Evolutionary conservation across 371 early-diverging fungal genomes (phyloP), one percentile per base, ranked within the genome.

Genomic region (Mortierella sp.): DNA sequence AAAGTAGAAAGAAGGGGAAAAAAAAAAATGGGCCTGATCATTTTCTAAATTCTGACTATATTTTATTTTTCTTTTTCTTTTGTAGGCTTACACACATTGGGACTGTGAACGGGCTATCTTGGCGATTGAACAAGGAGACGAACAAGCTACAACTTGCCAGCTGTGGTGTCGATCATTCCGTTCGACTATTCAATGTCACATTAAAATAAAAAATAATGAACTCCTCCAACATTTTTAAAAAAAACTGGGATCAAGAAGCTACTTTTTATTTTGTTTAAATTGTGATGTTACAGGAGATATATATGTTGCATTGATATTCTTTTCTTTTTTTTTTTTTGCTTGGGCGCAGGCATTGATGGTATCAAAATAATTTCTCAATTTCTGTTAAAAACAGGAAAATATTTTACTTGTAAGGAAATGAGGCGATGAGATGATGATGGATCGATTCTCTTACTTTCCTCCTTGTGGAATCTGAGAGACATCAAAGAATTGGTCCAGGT

Each of bases 81-180:
- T 61, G 28, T 83, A 86, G 87, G 60, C 67, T 89, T 22, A 84
- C 89, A n/a, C 94, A 92, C 75, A 84, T 74, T 6, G 90, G 90
- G 15, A 87, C 88, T 9, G 89, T 94, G 22, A 88, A 89, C 63
- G 87, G 89, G 15, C 68, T 95, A 47, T 70, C 87, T 19, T 95
- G 94, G 94, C 86, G 92, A 26, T n/a, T 70, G 59, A 49, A 34
- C 55, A 60, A 56, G 19, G 45, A 35, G 23, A 70, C 45, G 29
- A 37, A 22, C 10, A 61, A 67, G 37, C 78, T 88, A 70, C 91
- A 90, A 64, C 77, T 93, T 54, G 94, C 93, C 13, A 89, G 89
- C 53, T 90, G 85, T 54, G 91, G 92, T n/a, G 89, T 89, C 56
- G 94, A 95, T 84, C 89, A 90, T 61, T 89, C 93, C 53, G 91